These are phyloP conservation scores for Ogataea methanolica DNA, from an alignment of 805 yeast genomes.

Conservation along the genomic window DNA sequence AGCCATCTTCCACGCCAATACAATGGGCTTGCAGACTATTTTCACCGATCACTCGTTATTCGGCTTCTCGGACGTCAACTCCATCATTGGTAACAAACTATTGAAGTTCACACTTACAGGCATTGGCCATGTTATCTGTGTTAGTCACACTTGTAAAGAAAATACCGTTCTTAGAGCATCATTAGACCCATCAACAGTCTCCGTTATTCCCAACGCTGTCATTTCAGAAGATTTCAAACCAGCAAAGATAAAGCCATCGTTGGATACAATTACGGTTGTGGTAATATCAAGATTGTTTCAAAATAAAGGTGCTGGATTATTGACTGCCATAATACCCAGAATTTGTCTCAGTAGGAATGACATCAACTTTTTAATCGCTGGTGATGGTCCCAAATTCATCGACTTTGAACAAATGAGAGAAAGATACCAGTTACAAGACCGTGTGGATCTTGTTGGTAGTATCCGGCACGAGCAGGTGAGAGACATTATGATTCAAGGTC, in stretches of 20 bases:
- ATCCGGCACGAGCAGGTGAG: slow-evolving; percentile 90
- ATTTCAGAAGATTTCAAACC: slow-evolving; percentile 78
- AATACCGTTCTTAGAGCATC: slow-evolving; percentile 87
- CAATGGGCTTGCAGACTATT: slow-evolving; percentile 89
- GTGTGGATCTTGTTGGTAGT: slow-evolving; percentile 81
- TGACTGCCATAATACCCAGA: slow-evolving; percentile 79
- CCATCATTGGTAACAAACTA: slow-evolving; percentile 81
- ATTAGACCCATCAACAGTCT: slow-evolving; percentile 68
- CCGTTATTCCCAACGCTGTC: slow-evolving; percentile 96
- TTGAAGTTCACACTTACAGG: slow-evolving; percentile 80
- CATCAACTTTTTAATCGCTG: slow-evolving; percentile 84
- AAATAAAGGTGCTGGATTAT: slow-evolving; percentile 92
- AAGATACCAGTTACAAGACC: slow-evolving; percentile 73
- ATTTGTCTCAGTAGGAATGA: slow-evolving; percentile 61
- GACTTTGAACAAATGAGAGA: slow-evolving; percentile 96
- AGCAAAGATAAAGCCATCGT: slow-evolving; percentile 23
- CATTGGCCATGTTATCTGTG: slow-evolving; percentile 93
- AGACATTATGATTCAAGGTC: slow-evolving; percentile 89
- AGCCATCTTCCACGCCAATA: slow-evolving; percentile 83
- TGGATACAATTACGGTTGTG: slow-evolving; percentile 66
- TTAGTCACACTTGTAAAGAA: slow-evolving; percentile 93
- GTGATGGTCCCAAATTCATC: slow-evolving; percentile 93
- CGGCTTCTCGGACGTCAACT: slow-evolving; percentile 84
- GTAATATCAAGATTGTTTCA: slow-evolving; percentile 89
- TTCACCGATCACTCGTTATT: slow-evolving; percentile 95